Conservation (phyloP, 805 yeast species). For the Myxozyma lipomycoides region DNA sequence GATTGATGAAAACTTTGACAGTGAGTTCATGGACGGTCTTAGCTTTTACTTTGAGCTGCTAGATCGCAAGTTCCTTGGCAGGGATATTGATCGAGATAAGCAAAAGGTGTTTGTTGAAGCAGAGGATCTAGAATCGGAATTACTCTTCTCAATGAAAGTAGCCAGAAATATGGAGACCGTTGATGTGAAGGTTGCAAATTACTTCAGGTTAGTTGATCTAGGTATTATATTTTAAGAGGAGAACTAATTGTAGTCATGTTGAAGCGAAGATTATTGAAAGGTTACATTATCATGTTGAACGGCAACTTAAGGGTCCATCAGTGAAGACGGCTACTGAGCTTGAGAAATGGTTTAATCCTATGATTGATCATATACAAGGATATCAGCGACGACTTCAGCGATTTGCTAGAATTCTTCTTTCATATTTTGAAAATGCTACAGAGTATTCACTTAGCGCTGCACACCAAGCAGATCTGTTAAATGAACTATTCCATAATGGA, state of each 20-base stretch:
- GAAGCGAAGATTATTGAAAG: slow-evolving; percentile 41
- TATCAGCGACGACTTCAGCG: slow-evolving; percentile 78
- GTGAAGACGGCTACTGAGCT: slow-evolving; percentile 42
- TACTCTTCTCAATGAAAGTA: slow-evolving; percentile 70
- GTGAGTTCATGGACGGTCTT: slow-evolving; percentile 67
- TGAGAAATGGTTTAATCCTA: slow-evolving; percentile 48
- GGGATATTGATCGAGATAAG: slow-evolving; percentile 56
- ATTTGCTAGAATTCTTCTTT: slow-evolving; percentile 51
- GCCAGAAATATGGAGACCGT: slow-evolving; percentile 80
- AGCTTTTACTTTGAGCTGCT: slow-evolving; percentile 65
- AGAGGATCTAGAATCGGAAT: slow-evolving; percentile 78
- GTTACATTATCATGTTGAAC: slow-evolving; percentile 62
- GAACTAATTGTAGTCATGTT: not conserved
- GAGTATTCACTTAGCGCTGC: slow-evolving; percentile 38
- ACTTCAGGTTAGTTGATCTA: slow-evolving; percentile 43
- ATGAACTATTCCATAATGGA: slow-evolving; percentile 55
- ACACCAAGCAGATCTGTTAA: slow-evolving; percentile 48
- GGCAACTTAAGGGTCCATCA: slow-evolving; percentile 64
- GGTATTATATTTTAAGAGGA: too few relatives aligned
- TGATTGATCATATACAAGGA: slow-evolving; percentile 42
- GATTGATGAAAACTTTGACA: slow-evolving; percentile 62
- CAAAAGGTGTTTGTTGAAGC: slow-evolving; percentile 87
- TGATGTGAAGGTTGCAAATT: slow-evolving; percentile 74
- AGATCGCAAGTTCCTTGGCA: slow-evolving; percentile 72
- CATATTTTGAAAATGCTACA: slow-evolving; percentile 61